phyloP scores from a whole-genome alignment of 2,329 filamentous ascomycete species.

The Xylariaceae sp. region DNA sequence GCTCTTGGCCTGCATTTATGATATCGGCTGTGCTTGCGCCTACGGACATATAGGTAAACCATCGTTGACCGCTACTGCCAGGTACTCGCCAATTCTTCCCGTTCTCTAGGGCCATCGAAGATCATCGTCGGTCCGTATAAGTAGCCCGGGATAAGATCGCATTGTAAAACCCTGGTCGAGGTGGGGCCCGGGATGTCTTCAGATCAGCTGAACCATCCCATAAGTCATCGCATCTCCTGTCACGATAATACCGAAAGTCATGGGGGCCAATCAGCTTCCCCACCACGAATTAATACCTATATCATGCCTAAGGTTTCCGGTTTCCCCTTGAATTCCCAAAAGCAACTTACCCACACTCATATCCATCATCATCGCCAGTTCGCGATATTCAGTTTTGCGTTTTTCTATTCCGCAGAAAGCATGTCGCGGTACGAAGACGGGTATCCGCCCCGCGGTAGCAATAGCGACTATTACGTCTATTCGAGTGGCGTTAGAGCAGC shows the following conservation, averaged over 20 bases:
- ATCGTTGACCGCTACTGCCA: not conserved
- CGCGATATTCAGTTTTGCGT: not conserved
- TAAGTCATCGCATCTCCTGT: conserved; percentile 7
- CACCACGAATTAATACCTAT: conserved; percentile 2
- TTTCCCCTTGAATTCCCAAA: not conserved
- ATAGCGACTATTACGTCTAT: conserved; percentile 22
- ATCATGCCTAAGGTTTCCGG: not conserved
- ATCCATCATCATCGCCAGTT: not conserved
- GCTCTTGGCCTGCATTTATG: not conserved
- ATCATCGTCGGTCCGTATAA: not conserved
- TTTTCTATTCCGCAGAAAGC: conserved; percentile 4
- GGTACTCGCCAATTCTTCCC: too few relatives aligned
- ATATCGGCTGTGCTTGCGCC: not conserved
- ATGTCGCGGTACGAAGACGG: conserved; percentile 31
- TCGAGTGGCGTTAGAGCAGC: conserved; percentile 3
- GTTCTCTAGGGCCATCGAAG: not conserved
- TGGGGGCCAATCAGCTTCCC: conserved; percentile 11
- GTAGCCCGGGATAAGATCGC: not conserved
- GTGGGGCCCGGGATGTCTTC: conserved; percentile 13
- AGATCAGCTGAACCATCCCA: conserved; percentile 15
- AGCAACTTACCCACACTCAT: not conserved
- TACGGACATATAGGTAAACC: not conserved
- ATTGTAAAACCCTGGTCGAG: not conserved
- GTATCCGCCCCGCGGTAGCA: conserved; percentile 21
- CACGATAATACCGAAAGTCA: conserved; percentile 15